Evolutionary conservation across 768 basidiomycete species (phyloP), one percentile per base, ranked within the genome.

Genomic region (Amanita pseudoporphyria): DNA sequence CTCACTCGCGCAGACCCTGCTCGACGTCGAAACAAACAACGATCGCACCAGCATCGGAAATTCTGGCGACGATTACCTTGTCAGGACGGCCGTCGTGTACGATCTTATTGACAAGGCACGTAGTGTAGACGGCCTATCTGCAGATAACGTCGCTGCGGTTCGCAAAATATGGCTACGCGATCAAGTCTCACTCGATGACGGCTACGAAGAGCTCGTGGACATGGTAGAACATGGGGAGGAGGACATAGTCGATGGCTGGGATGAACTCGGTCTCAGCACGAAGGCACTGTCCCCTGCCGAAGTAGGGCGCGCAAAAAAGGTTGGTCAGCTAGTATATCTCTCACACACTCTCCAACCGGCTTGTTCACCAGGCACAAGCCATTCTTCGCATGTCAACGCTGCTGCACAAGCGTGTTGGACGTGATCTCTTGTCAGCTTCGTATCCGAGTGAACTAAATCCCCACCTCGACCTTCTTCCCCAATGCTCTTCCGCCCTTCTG

Each of bases 31-130:
- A 24, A 44, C 59, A 48, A 19, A 57, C 40, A 19, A 56, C 43
- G 43, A 53, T 49, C 53, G 51, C 16, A 55, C 40, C 13, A 41
- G 54, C 21, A 54, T 59, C 10, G 60, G 60, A 10, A 45, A 60
- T 19, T 54, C 59, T 10, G 62, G 62, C 24, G 70, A 79, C 26
- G 72, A 75, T 16, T 79, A 82, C 55, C 66, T 87, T 53, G 57
- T 77, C 36, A 71, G 69, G 54, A 78, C 78, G 0, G 84, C 72
- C 19, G 60, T 74, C n/a, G 65, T 85, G 0, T 84, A 87, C 57
- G 74, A 78, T 51, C 66, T 79, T 42, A 78, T 85, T 53, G 68
- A 74, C 18, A 67, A 60, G 36, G 77, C 76, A 5, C 71, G 75
- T 38, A 56, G 62, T n/a, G 52, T 65, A 0, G 60, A 67, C n/a